Base-by-base conservation (phyloP, 805 yeast genomes). In the Teunomyces stri region DNA sequence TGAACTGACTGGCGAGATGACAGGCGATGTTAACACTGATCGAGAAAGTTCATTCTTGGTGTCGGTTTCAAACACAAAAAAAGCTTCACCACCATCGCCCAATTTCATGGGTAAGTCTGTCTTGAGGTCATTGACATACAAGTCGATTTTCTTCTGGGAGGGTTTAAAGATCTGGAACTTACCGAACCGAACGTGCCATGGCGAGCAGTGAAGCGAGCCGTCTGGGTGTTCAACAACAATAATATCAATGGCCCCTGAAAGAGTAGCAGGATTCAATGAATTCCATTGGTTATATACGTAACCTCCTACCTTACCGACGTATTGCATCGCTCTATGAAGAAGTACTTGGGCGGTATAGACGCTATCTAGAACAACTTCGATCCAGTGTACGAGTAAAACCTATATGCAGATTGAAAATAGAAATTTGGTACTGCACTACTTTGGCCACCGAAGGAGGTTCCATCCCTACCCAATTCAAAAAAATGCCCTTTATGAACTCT, bases 21-120 rank as follows among this genome's bases (percentile, higher is more conserved):
- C 94, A 0, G 97, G 97, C 0, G 96, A 88, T 0, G 97, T 88
- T 54, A 89, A 80, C 53, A 89, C 76, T 49, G 86, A 86, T 46
- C 76, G 74, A 1, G 97, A 96, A 20, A 94, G 84, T 2, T 50
- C 57, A 7, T 65, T 59, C 39, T 76, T 76, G 37, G 77, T 79
- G 34, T 77, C 78, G 1, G 97, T 87, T 59, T 90, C 96, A 69
- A 94, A 92, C 36, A 94, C 98, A 61, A 94, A 94, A 63, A 90
- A 90, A 0, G 98, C 99, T 66, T 94, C 99, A 11, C 99, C 99
- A 6, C 95, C 96, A 51, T 94, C 99, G 12, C 97, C 96, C 39
- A 94, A 72, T 65, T 94, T 94, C 98, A 94, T 94, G 6, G 96
- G 97, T 42, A 92, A 70, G 55, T 88, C 84, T 0, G 95, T 86